Evolutionary conservation across 1,139 yeast species (phyloP), one percentile per base, ranked within the genome.

Genomic region (Debaryomyces sp.): DNA sequence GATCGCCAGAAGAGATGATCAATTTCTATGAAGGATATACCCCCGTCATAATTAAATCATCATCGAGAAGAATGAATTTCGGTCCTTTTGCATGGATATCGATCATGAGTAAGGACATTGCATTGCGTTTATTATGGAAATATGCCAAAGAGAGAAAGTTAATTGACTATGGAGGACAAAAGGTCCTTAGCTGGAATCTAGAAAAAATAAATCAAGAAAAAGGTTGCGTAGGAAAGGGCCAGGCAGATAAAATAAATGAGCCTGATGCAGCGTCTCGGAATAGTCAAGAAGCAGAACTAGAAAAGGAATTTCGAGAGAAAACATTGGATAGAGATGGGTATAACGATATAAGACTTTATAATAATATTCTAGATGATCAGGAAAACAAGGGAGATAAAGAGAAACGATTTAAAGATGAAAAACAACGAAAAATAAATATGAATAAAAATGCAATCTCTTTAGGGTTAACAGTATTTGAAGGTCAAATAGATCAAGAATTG

Each of bases 21-120:
- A 71, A 69, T 49, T 67, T 73, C 43, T 71, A 66, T 50, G 64
- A 62, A n/a, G 71, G 67, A 4, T 67, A 63, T 51, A 54, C 66
- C 10, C 62, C 75, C 0, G 47, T 65, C 2, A 60, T 63, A 44
- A 47, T 57, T 21, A 64, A 61, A 44, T 66, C 60, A 10, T 41
- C 54, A 2, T 51, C 63, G 1, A 55, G 75, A 37, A 55, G 71
- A 42, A 63, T 66, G 41, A 63, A 66, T 44, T 68, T 63, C 55
- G 80, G 78, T 1, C 70, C 78, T 0, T 67, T 74, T 45, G 61
- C 80, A 0, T 71, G 80, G 71, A 54, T 74, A 5, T 63, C 80
- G 0, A 53, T 77, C 12, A 56, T 73, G 54, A 60, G 63, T 48
- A 65, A 66, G 45, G 81, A 77, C 51, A 54, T 57, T 4, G 69